These are phyloP conservation scores for Rhizopogon vulgaris DNA, from an alignment of 768 basidiomycete genomes.

Conservation along the genomic window DNA sequence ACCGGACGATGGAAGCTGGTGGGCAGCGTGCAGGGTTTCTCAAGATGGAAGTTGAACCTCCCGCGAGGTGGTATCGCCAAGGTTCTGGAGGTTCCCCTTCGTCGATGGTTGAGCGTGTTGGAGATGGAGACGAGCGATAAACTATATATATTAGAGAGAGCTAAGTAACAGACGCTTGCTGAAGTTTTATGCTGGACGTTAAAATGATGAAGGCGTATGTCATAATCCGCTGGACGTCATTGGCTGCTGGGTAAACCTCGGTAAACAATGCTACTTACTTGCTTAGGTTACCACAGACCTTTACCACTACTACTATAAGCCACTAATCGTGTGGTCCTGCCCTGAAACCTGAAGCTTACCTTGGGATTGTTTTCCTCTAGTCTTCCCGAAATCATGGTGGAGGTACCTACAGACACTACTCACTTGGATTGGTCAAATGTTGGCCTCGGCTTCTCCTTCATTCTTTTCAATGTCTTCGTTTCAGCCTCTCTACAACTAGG, in stretches of 20 bases:
- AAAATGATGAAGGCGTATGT: too few relatives aligned
- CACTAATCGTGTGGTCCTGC: background rate
- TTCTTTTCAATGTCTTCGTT: conserved; percentile 63
- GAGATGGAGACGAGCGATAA: conserved; percentile 33
- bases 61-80: conserved; percentile 10
- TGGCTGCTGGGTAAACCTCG: too few relatives aligned
- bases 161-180: background rate
- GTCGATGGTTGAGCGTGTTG: conserved; percentile 23
- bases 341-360: background rate
- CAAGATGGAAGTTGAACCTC: conserved; percentile 29
- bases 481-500: conserved; percentile 63
- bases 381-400: conserved; percentile 23
- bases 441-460: conserved; percentile 66
- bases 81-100: conserved; percentile 17
- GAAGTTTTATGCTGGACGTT: too few relatives aligned
- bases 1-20: conserved; percentile 36
- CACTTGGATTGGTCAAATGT: conserved; percentile 70
- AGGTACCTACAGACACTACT: conserved; percentile 12
- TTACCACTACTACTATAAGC: too few relatives aligned
- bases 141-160: conserved; percentile 46
- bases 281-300: too few relatives aligned
- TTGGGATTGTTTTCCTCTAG: background rate
- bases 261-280: too few relatives aligned
- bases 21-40: conserved; percentile 40
- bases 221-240: background rate